Percentiles rank a stretch among this genome's conserved stretches.
phyloP scores from a whole-genome alignment of 2,329 filamentous ascomycete genomes.

The Pseudofabraea citricarpa region DNA sequence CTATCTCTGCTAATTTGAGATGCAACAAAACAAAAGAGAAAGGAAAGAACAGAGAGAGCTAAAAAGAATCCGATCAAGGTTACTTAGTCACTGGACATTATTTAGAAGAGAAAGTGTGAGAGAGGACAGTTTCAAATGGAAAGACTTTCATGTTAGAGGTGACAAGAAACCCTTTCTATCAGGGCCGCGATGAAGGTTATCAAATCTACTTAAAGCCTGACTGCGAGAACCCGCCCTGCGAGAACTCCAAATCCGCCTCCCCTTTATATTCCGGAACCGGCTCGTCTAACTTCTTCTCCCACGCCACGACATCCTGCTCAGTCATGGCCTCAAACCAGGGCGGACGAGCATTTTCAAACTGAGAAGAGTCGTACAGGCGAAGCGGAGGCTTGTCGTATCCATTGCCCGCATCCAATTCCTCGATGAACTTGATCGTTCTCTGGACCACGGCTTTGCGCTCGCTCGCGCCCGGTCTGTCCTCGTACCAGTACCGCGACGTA shows the following conservation, averaged over 20 bases:
- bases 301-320: not conserved
- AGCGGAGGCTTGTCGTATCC: not conserved
- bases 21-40: no score
- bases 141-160: no score
- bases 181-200: no score
- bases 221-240: not conserved
- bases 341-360: not conserved
- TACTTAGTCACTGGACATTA: no score
- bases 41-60: no score
- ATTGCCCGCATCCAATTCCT: conserved; percentile 3
- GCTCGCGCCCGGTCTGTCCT: not conserved
- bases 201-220: not conserved
- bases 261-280: not conserved
- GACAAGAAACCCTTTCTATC: no score
- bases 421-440: conserved; percentile 2
- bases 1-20: no score
- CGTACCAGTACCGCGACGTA: conserved; percentile 2
- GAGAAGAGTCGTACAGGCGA: not conserved
- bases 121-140: no score
- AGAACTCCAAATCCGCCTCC: not conserved
- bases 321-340: not conserved
- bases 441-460: conserved; percentile 1
- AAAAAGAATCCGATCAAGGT: no score
- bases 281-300: not conserved
- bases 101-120: no score